Evolutionary conservation across 768 basidiomycete genomes (phyloP).

Genomic region (Phylloporus sp.): DNA sequence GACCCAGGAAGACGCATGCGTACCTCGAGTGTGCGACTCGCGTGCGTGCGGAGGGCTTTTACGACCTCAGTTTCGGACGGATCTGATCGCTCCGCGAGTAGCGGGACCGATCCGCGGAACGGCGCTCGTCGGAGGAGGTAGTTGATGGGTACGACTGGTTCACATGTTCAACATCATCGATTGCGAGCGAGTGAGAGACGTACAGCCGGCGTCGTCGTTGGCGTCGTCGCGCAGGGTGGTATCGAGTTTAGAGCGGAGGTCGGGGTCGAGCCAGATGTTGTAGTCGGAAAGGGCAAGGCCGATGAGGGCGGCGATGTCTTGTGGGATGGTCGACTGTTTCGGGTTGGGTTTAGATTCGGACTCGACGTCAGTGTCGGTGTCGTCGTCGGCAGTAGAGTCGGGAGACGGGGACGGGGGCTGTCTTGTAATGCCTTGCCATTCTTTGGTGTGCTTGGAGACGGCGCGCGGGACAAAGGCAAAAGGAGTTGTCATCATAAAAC

Average conservation of each 20-base stretch:
- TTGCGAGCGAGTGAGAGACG: conserved; percentile 18
- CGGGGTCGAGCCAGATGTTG: conserved; percentile 58
- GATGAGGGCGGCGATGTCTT: conserved; percentile 48
- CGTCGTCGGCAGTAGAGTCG: conserved; percentile 4
- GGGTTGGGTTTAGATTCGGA: conserved; percentile 17
- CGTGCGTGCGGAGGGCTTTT: conserved; percentile 54
- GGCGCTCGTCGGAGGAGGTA: conserved; percentile 42
- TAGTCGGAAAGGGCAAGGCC: conserved; percentile 67
- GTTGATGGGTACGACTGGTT: conserved; percentile 61
- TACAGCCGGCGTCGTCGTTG: conserved; percentile 43
- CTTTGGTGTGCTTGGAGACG: conserved; percentile 34
- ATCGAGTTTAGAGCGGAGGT: conserved; percentile 48
- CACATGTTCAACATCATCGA: too few species aligned
- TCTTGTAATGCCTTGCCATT: conserved; percentile 16
- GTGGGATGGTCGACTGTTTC: conserved; percentile 27
- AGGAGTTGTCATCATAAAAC: conserved; percentile 16
- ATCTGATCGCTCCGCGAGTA: neutral
- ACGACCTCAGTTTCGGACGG: conserved; percentile 44
- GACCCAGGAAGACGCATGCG: conserved; percentile 56
- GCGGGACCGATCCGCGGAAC: conserved; percentile 19
- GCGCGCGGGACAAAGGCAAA: conserved; percentile 48
- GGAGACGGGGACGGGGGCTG: conserved; percentile 3
- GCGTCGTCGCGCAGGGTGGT: conserved; percentile 15
- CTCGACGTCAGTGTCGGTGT: conserved; percentile 11
- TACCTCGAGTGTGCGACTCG: conserved; percentile 47